A percentile compares a stretch with the other conserved stretches of the same genome.
phyloP scores from a whole-genome alignment of 345 rosid species.

The Salix viminalis region DNA sequence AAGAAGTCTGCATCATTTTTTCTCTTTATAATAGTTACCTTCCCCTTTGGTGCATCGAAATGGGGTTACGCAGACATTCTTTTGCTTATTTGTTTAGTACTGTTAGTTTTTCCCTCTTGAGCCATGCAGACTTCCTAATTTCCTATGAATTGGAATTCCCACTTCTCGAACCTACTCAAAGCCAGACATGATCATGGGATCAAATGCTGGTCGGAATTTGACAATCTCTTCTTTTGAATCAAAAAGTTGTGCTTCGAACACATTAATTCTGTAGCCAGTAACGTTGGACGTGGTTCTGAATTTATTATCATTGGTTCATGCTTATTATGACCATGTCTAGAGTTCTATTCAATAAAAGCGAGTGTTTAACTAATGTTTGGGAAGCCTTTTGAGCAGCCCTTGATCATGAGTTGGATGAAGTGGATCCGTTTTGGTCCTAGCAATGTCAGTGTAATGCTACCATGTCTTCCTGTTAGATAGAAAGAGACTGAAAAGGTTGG shows the following conservation, averaged over 20 bases:
- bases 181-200: constrained; percentile 44
- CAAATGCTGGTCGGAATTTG: constrained; percentile 29
- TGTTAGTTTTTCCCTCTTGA: neutral
- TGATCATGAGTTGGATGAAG: constrained; percentile 7
- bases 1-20: constrained; percentile 22
- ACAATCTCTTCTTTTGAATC: neutral
- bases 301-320: neutral
- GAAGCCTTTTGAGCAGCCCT: constrained; percentile 14
- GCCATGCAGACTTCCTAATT: constrained; percentile 24
- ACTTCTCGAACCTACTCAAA: constrained; percentile 16
- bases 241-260: neutral
- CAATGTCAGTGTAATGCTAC: constrained; percentile 22
- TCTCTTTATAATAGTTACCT: neutral
- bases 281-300: constrained; percentile 7
- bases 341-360: neutral
- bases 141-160: constrained; percentile 19
- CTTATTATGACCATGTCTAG: neutral
- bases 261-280: neutral
- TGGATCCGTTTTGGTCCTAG: constrained; percentile 19
- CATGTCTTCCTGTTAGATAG: constrained; percentile 10
- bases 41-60: neutral
- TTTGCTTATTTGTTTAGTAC: neutral
- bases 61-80: neutral
- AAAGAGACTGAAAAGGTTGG: constrained; percentile 10
- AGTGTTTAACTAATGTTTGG: neutral